Base-by-base conservation (phyloP, 1,284 basidiomycete genomes). In the Trichosporon sp. region DNA sequence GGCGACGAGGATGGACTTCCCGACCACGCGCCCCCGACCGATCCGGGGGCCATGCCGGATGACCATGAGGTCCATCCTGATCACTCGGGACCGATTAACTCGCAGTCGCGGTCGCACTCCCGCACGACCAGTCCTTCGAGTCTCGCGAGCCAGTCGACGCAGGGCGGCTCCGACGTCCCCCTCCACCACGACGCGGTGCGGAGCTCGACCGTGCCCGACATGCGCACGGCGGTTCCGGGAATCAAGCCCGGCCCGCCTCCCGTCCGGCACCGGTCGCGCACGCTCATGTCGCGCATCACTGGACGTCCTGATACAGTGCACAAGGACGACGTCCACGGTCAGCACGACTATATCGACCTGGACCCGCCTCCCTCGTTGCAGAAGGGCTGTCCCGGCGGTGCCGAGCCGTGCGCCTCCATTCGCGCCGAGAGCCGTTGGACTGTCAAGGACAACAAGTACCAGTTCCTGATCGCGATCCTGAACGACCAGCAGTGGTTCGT, bases 401-500 rank as follows among this genome's bases (percentile, higher is more conserved):
- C 37, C 16, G 10, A 38, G 11, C 26, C n/a, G 11, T 35, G 16
- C 16, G 32, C 12, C 4, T 11, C 14, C 5, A n/a, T 35, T 11
- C 59, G 19, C 19, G 38, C 38, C 38, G 19, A 54, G 51, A 19
- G 16, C 6, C n/a, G 32, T 10, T 63, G 59, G 59, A 6, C 12
- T 3, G 14, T 35, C 6, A 35, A 63, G 19, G 31, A 56, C 64
- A 71, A 54, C 43, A 72, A 65, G 26, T 73, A 80, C 71, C 73
- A 76, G 10, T 78, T 84, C 71, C 79, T 81, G 21, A 73, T 84
- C 31, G 82, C 78, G 0, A 77, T 84, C 1, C 75, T 84, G 46
- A 81, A 82, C 64, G 79, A 84, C 37, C 78, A 82, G 56, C 74
- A 68, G 2, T 78, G 75, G 75, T 85, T 85, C 64, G 68, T 72